Percentiles rank a stretch among this genome's conserved stretches.
Conservation (phyloP, 345 rosid genomes). For the Alliaria petiolata region DNA sequence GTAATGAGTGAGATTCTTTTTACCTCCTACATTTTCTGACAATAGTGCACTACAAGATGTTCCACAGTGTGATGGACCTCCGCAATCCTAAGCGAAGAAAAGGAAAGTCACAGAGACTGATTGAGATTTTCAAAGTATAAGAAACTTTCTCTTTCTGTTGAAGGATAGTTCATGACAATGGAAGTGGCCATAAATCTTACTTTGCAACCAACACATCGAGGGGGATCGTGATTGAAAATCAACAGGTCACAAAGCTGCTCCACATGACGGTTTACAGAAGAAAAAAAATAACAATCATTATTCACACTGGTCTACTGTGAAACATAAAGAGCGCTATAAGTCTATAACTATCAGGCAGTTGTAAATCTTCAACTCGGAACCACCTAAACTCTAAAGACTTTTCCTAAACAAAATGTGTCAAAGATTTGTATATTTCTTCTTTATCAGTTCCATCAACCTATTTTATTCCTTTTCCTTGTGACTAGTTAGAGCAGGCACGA, state of each 20-base stretch:
- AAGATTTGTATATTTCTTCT: background rate
- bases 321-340: background rate
- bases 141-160: background rate
- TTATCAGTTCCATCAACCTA: background rate
- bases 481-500: background rate
- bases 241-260: constrained; percentile 84
- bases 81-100: constrained; percentile 60
- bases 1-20: background rate
- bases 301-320: constrained; percentile 15
- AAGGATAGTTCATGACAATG: constrained; percentile 2
- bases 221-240: constrained; percentile 89
- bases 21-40: constrained; percentile 60
- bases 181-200: constrained; percentile 44
- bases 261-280: constrained; percentile 22
- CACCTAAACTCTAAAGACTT: background rate
- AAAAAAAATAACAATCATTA: constrained; percentile 30
- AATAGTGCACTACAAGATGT: constrained; percentile 77
- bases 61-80: constrained; percentile 80
- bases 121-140: background rate
- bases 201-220: constrained; percentile 73
- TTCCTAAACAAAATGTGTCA: background rate
- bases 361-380: background rate
- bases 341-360: background rate
- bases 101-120: constrained; percentile 4
- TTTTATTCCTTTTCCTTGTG: background rate